phyloP scores from a whole-genome alignment of 805 yeast species.

The Wickerhamiella domercqiae region DNA sequence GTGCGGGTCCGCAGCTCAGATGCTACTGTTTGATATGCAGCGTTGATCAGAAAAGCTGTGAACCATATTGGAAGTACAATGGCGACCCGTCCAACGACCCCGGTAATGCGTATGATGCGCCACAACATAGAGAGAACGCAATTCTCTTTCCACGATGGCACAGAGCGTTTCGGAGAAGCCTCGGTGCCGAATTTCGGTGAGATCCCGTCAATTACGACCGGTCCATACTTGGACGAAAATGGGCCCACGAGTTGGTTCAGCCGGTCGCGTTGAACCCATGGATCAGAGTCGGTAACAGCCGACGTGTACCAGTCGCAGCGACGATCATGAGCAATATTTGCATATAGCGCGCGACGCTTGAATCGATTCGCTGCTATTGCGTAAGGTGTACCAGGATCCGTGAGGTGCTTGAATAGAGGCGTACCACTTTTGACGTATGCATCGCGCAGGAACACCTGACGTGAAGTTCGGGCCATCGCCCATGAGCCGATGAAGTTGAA shows the following conservation, averaged over 20 bases:
- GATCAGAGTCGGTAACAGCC: conserved; percentile 35
- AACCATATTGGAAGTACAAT: conserved; percentile 52
- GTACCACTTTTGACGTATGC: conserved; percentile 15
- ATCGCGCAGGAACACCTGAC: conserved; percentile 45
- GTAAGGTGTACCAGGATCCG: conserved; percentile 46
- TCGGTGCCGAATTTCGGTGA: conserved; percentile 15
- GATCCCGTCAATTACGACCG: conserved; percentile 10
- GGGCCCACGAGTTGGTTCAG: conserved; percentile 11
- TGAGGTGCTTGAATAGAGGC: conserved; percentile 54
- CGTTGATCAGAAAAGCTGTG: conserved; percentile 37
- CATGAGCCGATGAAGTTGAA: conserved; percentile 53
- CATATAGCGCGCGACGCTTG: conserved; percentile 42
- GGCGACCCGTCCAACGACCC: conserved; percentile 30
- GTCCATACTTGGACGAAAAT: conserved; percentile 14
- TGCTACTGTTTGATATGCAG: conserved; percentile 27
- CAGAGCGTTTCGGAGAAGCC: conserved; percentile 1
- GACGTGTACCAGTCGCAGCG: conserved; percentile 77
- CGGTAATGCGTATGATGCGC: conserved; percentile 29
- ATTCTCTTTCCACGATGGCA: background rate
- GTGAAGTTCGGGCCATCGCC: conserved; percentile 55
- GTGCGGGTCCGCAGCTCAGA: conserved; percentile 26
- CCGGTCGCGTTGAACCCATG: conserved; percentile 6
- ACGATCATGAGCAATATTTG: conserved; percentile 66
- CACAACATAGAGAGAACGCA: background rate
- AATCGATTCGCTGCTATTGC: conserved; percentile 40